phyloP scores from a whole-genome alignment of 805 yeast genomes.

The Candida schatavii region DNA sequence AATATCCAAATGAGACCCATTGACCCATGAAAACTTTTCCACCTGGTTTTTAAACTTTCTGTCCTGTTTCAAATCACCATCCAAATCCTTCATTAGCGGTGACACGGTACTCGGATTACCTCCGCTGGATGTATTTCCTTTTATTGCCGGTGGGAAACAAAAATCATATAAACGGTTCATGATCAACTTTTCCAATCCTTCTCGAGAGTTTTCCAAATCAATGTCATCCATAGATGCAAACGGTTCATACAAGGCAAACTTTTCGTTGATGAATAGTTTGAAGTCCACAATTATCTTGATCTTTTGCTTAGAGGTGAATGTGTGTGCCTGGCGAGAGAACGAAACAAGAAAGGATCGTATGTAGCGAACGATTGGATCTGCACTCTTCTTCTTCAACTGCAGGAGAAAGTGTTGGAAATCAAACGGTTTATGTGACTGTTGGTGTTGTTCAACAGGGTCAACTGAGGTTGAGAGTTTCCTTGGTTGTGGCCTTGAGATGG shows the following conservation, averaged over 20 bases:
- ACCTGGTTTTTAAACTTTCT: slow-evolving; percentile 46
- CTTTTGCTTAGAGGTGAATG: slow-evolving; percentile 77
- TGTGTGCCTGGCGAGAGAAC: slow-evolving; percentile 54
- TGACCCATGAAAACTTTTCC: slow-evolving; percentile 67
- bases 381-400: slow-evolving; percentile 67
- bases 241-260: slow-evolving; percentile 64
- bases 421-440: slow-evolving; percentile 50
- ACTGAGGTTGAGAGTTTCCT: slow-evolving; percentile 12
- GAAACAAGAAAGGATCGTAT: slow-evolving; percentile 79
- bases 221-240: slow-evolving; percentile 62
- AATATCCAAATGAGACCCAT: slow-evolving; percentile 77
- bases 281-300: slow-evolving; percentile 75
- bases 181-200: slow-evolving; percentile 88
- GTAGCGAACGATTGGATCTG: slow-evolving; percentile 87
- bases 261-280: slow-evolving; percentile 63
- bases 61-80: slow-evolving; percentile 62
- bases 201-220: slow-evolving; percentile 67
- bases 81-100: slow-evolving; percentile 18
- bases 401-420: slow-evolving; percentile 81
- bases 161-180: slow-evolving; percentile 81
- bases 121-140: slow-evolving; percentile 17
- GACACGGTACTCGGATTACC: neutral
- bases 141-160: slow-evolving; percentile 78
- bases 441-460: slow-evolving; percentile 35
- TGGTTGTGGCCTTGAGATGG: neutral